A percentile compares a stretch with the other conserved stretches of the same genome.
These are phyloP conservation scores for Suhomyces anneliseae DNA, from an alignment of 1,139 yeast genomes.

Conservation along the genomic window DNA sequence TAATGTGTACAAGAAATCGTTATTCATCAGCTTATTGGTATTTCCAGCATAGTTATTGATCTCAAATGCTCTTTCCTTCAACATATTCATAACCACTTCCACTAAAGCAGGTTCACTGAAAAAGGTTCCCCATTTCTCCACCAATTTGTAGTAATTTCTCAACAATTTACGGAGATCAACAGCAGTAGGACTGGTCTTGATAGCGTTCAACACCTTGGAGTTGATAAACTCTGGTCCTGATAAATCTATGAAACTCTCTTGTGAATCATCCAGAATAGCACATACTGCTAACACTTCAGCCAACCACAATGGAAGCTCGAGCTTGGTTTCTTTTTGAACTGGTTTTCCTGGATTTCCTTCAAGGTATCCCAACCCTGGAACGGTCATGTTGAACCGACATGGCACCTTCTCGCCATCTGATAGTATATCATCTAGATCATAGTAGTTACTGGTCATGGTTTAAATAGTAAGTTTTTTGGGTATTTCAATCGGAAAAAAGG, in stretches of 20 bases:
- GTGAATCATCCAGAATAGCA: conserved; percentile 36
- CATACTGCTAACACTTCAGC: conserved; percentile 74
- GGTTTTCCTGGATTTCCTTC: conserved; percentile 76
- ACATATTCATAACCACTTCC: conserved; percentile 51
- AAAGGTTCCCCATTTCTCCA: conserved; percentile 72
- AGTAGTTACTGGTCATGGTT: conserved; percentile 42
- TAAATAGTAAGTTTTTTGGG: too few species aligned
- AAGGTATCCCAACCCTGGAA: conserved; percentile 86
- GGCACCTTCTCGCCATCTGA: conserved; percentile 75
- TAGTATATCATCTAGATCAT: conserved; percentile 84
- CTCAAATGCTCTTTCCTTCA: conserved; percentile 65
- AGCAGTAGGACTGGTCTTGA: conserved; percentile 68
- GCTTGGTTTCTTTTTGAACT: conserved; percentile 60
- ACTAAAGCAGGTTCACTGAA: conserved; percentile 67
- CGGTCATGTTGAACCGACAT: conserved; percentile 70
- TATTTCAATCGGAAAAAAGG: too few species aligned
- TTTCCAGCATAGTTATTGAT: conserved; percentile 72
- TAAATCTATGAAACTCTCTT: conserved; percentile 64
- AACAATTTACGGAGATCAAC: conserved; percentile 70
- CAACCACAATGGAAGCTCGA: conserved; percentile 88
- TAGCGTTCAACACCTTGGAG: conserved; percentile 69
- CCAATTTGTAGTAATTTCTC: conserved; percentile 65
- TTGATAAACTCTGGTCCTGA: conserved; percentile 68
- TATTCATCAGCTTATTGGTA: conserved; percentile 42
- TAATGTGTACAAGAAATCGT: conserved; percentile 58